Percentiles rank a stretch among this genome's conserved stretches.
Conservation (phyloP, 768 basidiomycete species). For the Suillus paluster region DNA sequence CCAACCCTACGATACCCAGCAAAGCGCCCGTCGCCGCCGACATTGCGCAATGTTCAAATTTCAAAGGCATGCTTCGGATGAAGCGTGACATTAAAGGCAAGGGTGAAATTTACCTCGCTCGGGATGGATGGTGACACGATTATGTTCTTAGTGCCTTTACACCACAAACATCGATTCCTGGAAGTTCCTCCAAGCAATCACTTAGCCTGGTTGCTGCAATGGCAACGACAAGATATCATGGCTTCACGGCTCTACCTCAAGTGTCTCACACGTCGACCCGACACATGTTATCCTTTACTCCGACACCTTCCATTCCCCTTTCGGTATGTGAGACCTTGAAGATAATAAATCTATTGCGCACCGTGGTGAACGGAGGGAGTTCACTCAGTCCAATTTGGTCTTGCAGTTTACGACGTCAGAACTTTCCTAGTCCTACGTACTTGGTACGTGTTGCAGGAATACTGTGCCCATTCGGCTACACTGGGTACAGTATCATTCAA, state of each 20-base stretch:
- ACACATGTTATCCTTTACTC: not conserved
- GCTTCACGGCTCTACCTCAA: constrained; percentile 5
- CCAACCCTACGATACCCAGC: not conserved
- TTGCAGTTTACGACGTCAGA: not conserved
- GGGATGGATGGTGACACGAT: not conserved
- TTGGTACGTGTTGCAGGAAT: not conserved
- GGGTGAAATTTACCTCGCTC: not conserved
- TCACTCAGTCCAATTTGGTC: not conserved
- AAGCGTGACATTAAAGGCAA: not conserved
- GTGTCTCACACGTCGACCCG: not conserved
- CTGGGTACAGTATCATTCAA: not conserved
- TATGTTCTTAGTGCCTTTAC: not conserved
- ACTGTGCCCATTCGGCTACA: not conserved
- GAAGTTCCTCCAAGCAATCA: constrained; percentile 2
- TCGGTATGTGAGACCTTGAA: constrained; percentile 10
- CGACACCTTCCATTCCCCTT: not conserved
- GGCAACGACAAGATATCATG: constrained; percentile 11
- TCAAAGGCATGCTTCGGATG: not conserved
- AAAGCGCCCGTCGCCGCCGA: too few relatives aligned
- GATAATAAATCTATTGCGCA: not conserved
- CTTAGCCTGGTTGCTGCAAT: constrained; percentile 6
- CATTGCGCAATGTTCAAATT: not conserved
- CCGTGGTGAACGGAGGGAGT: not conserved
- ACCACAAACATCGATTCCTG: not conserved
- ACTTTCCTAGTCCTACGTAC: not conserved